phyloP scores from a whole-genome alignment of 208 protist species.

The Leishmania aethiopica region DNA sequence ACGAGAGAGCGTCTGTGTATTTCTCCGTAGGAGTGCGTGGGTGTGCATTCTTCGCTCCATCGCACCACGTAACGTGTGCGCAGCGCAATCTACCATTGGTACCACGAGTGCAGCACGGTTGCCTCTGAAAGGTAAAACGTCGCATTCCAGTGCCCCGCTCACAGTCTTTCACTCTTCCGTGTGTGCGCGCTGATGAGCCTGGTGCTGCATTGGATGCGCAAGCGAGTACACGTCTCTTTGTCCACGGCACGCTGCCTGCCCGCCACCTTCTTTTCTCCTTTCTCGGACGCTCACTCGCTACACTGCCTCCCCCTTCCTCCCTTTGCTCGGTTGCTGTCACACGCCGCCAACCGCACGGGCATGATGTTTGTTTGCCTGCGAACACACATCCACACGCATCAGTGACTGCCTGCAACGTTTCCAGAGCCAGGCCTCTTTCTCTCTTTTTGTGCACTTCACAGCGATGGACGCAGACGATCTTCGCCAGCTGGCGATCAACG shows the following conservation, averaged over 20 bases:
- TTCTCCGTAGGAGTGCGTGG: background rate
- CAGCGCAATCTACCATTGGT: background rate
- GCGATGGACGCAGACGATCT: conserved; percentile 34
- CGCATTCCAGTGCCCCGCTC: background rate
- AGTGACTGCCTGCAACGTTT: background rate
- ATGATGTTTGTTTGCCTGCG: background rate
- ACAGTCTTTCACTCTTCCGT: background rate
- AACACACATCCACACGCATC: background rate
- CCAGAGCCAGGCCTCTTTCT: background rate
- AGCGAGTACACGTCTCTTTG: background rate
- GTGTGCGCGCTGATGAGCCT: background rate
- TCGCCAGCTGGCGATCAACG: conserved; percentile 22
- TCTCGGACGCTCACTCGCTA: background rate
- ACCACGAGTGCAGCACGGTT: background rate
- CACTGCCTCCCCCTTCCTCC: background rate
- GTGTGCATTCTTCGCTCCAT: background rate
- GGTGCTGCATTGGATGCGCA: background rate
- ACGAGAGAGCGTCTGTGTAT: background rate
- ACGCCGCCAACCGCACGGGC: background rate
- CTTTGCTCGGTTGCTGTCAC: background rate
- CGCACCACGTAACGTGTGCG: background rate
- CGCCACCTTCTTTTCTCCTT: background rate
- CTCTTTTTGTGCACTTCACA: conserved; percentile 2
- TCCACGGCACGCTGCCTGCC: background rate
- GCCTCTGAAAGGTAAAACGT: background rate